Base-by-base conservation (phyloP, 768 basidiomycete species). In the Asterophora parasitica region DNA sequence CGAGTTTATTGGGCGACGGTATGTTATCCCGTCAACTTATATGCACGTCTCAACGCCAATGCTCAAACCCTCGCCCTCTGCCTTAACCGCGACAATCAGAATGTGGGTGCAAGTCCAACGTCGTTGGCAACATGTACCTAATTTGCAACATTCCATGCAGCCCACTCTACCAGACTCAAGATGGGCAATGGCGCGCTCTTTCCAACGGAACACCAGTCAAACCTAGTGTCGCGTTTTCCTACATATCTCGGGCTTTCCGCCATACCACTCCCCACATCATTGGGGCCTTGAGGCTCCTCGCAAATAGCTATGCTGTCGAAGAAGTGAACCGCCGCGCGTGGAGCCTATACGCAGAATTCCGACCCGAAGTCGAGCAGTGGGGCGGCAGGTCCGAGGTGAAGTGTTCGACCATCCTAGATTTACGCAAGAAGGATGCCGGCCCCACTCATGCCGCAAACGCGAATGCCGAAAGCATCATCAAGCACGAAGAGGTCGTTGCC, bases 331-430 rank as follows among this genome's bases (percentile, higher is more conserved):
- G 61, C 39, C 68, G 74, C 47, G 95, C 85, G 7, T 93, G 87
- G 71, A 67, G 74, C 15, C 71, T 98, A 35, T 98, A 97, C 62
- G 78, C 82, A 19, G 85, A 88, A 13, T 96, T 97, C 64, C 82
- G 94, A 49, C 94, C 94, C 8, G 72, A 74, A 10, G 83, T 82
- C 0, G 81, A 81, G 20, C 82, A 79, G 19, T 98, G 94, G 94
- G 94, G 94, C 4, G 79, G 85, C 62, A 76, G 79, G 47, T 88
- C 83, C 3, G 82, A 89, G 56, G 70, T 96, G 20, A 74, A 74
- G 31, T 89, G 87, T 58, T 72, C 74, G 34, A 79, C 60, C 27
- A 85, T 98, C 42, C 71, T 97, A 27, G 75, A 61, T 15, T 62
- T 88, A 49, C 68, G 82, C 41, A 75, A 73, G 56, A 58, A 59